phyloP scores from a whole-genome alignment of 2,329 filamentous ascomycete genomes.

The Sphaerulina musiva region DNA sequence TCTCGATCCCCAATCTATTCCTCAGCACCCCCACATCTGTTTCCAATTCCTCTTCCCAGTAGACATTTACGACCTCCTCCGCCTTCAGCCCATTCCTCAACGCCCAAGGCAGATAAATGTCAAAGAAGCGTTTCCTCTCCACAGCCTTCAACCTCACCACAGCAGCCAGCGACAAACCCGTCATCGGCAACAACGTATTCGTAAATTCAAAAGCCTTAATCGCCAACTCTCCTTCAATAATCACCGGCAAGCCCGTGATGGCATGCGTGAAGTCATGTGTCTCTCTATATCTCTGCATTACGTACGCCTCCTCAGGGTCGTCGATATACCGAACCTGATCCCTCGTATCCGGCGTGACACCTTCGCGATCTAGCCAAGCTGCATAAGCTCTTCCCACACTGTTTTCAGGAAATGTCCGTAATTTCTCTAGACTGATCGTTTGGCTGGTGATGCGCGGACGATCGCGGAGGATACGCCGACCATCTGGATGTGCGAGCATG shows the following conservation, averaged over 20 bases:
- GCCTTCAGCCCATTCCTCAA: constrained; percentile 69
- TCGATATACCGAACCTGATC: constrained; percentile 81
- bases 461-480: constrained; percentile 83
- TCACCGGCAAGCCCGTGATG: constrained; percentile 79
- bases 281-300: constrained; percentile 96
- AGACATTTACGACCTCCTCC: constrained; percentile 86
- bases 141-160: constrained; percentile 56
- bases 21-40: constrained; percentile 73
- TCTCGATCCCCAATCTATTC: constrained; percentile 71
- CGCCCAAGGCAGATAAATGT: constrained; percentile 83
- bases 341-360: constrained; percentile 86
- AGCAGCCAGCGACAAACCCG: constrained; percentile 75
- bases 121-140: constrained; percentile 61
- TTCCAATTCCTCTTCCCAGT: constrained; percentile 93
- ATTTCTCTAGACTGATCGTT: constrained; percentile 58
- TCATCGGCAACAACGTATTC: constrained; percentile 93
- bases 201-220: constrained; percentile 96
- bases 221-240: constrained; percentile 95
- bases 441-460: constrained; percentile 79
- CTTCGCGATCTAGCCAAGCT: constrained; percentile 87
- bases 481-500: constrained; percentile 79
- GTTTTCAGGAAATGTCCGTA: constrained; percentile 65
- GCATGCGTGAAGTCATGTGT: constrained; percentile 98
- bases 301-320: constrained; percentile 91
- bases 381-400: constrained; percentile 78